Evolutionary conservation across 768 basidiomycete species (phyloP), one percentile per base, ranked within the genome.

Genomic region (Psilocybe cyanescens): DNA sequence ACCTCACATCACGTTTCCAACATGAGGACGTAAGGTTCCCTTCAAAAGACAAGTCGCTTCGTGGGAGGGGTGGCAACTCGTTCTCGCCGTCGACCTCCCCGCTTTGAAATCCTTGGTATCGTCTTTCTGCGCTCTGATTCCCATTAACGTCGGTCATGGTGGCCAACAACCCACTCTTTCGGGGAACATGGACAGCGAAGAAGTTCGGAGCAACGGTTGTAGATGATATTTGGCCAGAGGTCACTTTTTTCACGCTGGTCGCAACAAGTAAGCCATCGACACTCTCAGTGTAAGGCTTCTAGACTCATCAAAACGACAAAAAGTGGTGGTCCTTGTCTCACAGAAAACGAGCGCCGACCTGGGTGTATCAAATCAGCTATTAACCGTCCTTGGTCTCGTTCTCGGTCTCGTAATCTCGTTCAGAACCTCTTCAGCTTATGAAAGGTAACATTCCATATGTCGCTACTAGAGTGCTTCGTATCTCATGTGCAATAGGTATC

Each of bases 301-400:
- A 3, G 17, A 17, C 14, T 57, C 8, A 48, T 52, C 55, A 11
- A 28, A 12, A 17, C 58, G 4, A 17, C 17, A 6, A 45, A 5
- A 17, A 89, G 87, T 88, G 84, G 88, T 90, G 12, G 71, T 78
- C 3, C 65, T 82, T 30, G 83, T 89, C 8, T 83, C 85, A 0
- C 68, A 80, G 59, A 67, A 82, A 68, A 87, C 86, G 0, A 58
- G 59, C 4, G 76, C 76, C 49, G 73, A 81, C 51, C 77, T 90
- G n/a, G 75, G 74, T 0, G 76, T 90, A 57, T 79, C 82, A 9
- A 86, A 78, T 58, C 75, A 76, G 46, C 79, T 89, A 63, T 76
- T 92, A 59, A 87, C 88, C 3, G 89, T 91, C 6, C 78, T 92
- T 55, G 89, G 89, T 82, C 88, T 86, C 12, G 87, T 90, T 29